Evolutionary conservation across 805 yeast species (phyloP), one percentile per base, ranked within the genome.

Genomic region (Maudiozyma bulderi): DNA sequence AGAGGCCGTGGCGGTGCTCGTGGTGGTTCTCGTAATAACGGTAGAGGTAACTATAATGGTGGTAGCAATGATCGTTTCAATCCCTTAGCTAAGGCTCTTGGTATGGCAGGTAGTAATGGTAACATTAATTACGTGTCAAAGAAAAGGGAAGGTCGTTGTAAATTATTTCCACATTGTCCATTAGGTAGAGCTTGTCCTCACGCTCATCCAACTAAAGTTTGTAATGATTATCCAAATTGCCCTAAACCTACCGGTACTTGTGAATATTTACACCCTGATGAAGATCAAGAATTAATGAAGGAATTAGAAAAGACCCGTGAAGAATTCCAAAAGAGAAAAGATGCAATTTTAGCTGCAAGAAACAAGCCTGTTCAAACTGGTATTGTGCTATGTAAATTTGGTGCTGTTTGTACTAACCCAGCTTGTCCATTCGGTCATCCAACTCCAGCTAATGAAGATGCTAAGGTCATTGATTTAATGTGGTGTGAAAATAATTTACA

Each of bases 391-490:
- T 89, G 96, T 71, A 85, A 84, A 62, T 89, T 78, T 66, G 93
- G 91, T 45, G 72, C 75, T 28, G 65, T 78, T 39, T 89, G 96
- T 67, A 73, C 86, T 28, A 86, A 85, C 59, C 87, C 81, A 52
- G 68, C 78, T 53, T 89, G 96, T 71, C 87, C 89, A 31, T 87
- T 82, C 70, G 96, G 89, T 29, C 96, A 89, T 62, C 96, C 97
- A 43, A 86, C 95, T 0, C 93, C 95, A 1, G 84, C 87, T 14
- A 86, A 84, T 67, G 78, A 75, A 53, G 80, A 76, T 52, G 88
- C 89, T 31, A 79, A 81, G 57, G 86, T 88, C 40, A 70, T 77
- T 13, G 74, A 76, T 14, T 68, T 77, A 44, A 83, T 80, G 55
- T 86, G 95, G 95, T 89, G 96, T 71, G 69, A 81, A 7, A 78